phyloP scores from a whole-genome alignment of 306 rosid genomes.

The Glycine tomentella region DNA sequence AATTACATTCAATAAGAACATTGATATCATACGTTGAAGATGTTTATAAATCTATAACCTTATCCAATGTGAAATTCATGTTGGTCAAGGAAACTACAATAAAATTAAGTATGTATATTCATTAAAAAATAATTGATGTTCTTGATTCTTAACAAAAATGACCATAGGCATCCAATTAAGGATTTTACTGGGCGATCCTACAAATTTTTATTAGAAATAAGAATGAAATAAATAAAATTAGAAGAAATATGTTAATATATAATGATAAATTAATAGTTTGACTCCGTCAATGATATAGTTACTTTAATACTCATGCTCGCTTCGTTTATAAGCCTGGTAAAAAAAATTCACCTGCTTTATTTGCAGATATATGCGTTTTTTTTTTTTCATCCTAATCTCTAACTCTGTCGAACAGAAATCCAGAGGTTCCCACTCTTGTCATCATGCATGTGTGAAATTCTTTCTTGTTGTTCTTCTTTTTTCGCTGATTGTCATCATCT shows the following conservation, averaged over 20 bases:
- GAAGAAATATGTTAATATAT: background rate
- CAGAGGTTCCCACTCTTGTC: background rate
- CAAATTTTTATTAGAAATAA: no score
- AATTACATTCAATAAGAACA: no score
- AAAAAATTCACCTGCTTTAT: background rate
- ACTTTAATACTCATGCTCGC: background rate
- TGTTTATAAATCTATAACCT: no score
- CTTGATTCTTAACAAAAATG: no score
- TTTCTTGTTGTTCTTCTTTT: background rate
- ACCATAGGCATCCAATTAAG: no score
- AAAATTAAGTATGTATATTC: no score
- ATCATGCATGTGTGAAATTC: background rate
- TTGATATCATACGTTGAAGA: no score
- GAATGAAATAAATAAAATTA: no score
- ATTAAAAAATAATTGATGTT: no score
- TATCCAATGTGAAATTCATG: no score
- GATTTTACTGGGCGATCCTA: no score
- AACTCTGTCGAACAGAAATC: constrained; percentile 8
- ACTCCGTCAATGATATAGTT: background rate
- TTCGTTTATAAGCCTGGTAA: background rate
- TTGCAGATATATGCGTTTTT: background rate
- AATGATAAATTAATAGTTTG: background rate
- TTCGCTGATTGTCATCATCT: constrained; percentile 17
- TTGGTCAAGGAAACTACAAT: no score
- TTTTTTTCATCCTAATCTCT: background rate